phyloP scores from a whole-genome alignment of 139 green algal species.

The Chlorella sp. region DNA sequence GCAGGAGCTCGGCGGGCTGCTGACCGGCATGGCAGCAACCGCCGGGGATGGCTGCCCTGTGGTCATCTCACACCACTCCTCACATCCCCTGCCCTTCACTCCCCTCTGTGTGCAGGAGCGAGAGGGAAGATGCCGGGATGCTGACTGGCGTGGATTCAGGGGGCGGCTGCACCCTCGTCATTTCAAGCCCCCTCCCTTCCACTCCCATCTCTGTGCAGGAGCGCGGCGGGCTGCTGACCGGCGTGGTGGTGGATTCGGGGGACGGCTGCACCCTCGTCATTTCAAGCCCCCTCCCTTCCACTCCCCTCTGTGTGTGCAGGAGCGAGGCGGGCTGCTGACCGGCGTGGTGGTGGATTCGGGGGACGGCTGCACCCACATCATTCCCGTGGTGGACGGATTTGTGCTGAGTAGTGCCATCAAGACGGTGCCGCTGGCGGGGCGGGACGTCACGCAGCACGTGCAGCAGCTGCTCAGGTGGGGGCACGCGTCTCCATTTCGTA shows the following conservation, averaged over 20 bases:
- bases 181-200: constrained; percentile 57
- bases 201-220: background rate
- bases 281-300: constrained; percentile 41
- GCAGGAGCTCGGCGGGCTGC: too few relatives aligned
- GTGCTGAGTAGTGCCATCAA: constrained; percentile 72
- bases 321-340: constrained; percentile 55
- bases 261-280: constrained; percentile 83
- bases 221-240: background rate
- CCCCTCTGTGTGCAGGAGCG: background rate
- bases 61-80: too few relatives aligned
- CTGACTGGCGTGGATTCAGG: constrained; percentile 62
- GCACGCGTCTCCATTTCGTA: too few relatives aligned
- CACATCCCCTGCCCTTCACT: background rate
- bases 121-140: background rate
- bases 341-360: constrained; percentile 82
- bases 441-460: constrained; percentile 62
- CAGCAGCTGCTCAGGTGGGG: constrained; percentile 60
- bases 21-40: too few relatives aligned
- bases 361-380: constrained; percentile 79
- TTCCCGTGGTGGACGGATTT: constrained; percentile 84
- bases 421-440: constrained; percentile 76
- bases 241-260: constrained; percentile 77
- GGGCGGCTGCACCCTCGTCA: constrained; percentile 79
- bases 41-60: too few relatives aligned
- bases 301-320: constrained; percentile 15